Conservation (phyloP, 108 stramenopile species). For the Skeletonema potamos region DNA sequence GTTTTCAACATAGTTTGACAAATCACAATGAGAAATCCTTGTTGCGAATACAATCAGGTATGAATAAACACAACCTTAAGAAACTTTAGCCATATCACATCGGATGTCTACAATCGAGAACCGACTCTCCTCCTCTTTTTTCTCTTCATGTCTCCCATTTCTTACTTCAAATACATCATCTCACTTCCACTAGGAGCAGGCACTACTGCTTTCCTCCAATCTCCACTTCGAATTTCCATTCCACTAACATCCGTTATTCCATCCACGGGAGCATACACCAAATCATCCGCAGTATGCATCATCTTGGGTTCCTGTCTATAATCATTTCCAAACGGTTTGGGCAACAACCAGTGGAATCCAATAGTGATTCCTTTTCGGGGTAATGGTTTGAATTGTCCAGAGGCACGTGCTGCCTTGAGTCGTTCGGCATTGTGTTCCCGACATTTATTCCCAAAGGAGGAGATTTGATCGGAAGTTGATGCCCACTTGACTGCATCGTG, state of each 20-base stretch:
- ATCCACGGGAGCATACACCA: constrained; percentile 72
- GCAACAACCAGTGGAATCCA: constrained; percentile 91
- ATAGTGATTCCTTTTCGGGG: constrained; percentile 90
- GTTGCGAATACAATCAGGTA: background rate
- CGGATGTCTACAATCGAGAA: too few relatives aligned
- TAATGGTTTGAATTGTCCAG: constrained; percentile 73
- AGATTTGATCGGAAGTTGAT: constrained; percentile 48
- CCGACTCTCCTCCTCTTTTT: background rate
- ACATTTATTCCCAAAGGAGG: constrained; percentile 35
- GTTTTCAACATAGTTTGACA: background rate
- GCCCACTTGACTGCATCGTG: constrained; percentile 29
- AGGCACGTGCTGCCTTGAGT: constrained; percentile 70
- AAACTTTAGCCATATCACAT: background rate
- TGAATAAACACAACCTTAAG: background rate
- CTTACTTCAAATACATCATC: constrained; percentile 85
- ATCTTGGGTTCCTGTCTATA: constrained; percentile 82
- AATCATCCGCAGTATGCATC: constrained; percentile 73
- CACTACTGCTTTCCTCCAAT: constrained; percentile 81
- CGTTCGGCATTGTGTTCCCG: constrained; percentile 69
- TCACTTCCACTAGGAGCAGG: constrained; percentile 77
- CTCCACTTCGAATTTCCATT: constrained; percentile 62
- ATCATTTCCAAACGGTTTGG: constrained; percentile 91
- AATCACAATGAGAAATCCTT: too few relatives aligned
- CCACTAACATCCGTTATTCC: constrained; percentile 75
- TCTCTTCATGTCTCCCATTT: background rate